Conservation (phyloP, 139 green algal species). For the Astrephomene gubernaculifera region DNA sequence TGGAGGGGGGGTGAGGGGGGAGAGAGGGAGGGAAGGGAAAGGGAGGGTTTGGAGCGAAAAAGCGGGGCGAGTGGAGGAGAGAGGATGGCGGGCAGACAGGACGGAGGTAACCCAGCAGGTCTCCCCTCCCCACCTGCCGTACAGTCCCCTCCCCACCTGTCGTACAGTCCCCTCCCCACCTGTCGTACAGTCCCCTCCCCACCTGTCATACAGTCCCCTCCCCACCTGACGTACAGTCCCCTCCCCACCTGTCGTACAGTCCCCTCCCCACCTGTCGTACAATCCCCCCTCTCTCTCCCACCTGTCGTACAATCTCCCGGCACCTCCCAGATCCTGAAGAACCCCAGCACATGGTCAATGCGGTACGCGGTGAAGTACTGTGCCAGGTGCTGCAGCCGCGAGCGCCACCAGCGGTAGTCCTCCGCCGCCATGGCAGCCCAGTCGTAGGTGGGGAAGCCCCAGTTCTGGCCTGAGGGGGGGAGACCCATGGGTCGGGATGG, state of each 20-base stretch:
- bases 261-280: background rate
- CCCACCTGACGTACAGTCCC: background rate
- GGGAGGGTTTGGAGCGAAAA: background rate
- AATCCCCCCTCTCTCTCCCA: background rate
- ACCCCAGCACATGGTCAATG: conserved; percentile 98
- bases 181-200: background rate
- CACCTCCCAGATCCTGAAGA: conserved; percentile 99
- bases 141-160: background rate
- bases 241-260: no score
- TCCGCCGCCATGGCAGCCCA: conserved; percentile 94
- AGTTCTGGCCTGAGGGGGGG: conserved; percentile 86
- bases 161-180: background rate
- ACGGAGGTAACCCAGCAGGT: background rate
- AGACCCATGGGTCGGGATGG: background rate
- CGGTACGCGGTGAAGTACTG: conserved; percentile 96
- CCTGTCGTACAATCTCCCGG: conserved; percentile 75
- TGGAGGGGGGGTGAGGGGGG: background rate
- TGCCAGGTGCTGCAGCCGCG: conserved; percentile 76
- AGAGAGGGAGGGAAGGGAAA: background rate
- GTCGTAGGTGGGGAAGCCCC: conserved; percentile 98
- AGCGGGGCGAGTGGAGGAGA: background rate
- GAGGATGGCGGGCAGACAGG: background rate
- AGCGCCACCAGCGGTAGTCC: conserved; percentile 83
- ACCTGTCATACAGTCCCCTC: background rate
- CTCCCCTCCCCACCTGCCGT: background rate